A percentile compares a stretch with the other conserved stretches of the same genome.
Evolutionary conservation across 78 protist species (phyloP).

Genomic region (Dictyostelium citrinum): DNA sequence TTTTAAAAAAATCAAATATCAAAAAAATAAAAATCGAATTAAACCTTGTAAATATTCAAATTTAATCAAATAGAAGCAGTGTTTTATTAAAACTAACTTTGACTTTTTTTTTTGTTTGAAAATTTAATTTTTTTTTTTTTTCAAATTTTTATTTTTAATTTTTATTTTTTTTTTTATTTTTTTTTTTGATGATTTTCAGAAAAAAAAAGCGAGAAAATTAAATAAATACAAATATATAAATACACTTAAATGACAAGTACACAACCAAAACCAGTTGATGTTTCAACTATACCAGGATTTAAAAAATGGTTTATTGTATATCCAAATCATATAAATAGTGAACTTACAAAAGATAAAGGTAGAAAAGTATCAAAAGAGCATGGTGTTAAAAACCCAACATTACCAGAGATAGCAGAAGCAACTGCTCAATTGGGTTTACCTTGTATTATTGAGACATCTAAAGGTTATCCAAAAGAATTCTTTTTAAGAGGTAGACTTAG

Average conservation of each 20-base stretch:
- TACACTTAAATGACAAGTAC: neutral
- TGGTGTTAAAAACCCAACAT: slow-evolving; percentile 45
- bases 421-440: neutral
- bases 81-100: too few species aligned
- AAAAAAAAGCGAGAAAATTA: neutral
- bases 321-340: slow-evolving; percentile 45
- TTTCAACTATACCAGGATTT: slow-evolving; percentile 3
- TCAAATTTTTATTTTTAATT: neutral
- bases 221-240: neutral
- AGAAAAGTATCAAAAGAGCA: slow-evolving; percentile 46
- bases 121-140: neutral
- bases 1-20: neutral
- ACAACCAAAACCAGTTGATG: neutral
- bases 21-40: neutral
- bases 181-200: neutral
- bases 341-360: slow-evolving; percentile 35
- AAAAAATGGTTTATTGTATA: slow-evolving; percentile 52
- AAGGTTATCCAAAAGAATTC: slow-evolving; percentile 70
- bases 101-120: neutral
- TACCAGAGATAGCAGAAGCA: slow-evolving; percentile 46
- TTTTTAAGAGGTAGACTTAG: slow-evolving; percentile 66
- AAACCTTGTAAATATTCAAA: neutral
- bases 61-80: too few species aligned
- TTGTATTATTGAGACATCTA: slow-evolving; percentile 18
- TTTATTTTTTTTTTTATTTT: neutral